A percentile compares a stretch with the other conserved stretches of the same genome.
Conservation (phyloP, 352 stramenopile genomes). For the Blastocystis sp. region DNA sequence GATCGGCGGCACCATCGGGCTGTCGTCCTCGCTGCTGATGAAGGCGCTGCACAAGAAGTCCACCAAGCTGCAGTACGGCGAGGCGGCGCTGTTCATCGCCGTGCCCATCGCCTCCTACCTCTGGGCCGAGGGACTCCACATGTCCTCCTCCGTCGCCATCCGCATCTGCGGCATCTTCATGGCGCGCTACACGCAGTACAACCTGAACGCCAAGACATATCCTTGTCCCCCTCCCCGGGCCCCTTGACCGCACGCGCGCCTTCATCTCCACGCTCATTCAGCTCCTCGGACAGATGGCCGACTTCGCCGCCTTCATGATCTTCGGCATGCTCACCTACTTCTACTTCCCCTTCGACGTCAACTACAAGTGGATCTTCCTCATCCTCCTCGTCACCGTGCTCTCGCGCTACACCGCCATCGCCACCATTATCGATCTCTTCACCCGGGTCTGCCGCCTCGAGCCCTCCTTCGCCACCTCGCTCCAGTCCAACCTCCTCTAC, state of each 20-base stretch:
- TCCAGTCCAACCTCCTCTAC: not conserved
- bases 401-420: slow-evolving; percentile 25
- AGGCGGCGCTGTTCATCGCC: slow-evolving; percentile 23
- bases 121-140: slow-evolving; percentile 20
- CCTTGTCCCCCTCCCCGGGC: not conserved
- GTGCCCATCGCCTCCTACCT: slow-evolving; percentile 47
- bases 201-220: slow-evolving; percentile 36
- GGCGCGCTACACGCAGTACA: slow-evolving; percentile 59
- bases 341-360: slow-evolving; percentile 12
- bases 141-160: slow-evolving; percentile 38
- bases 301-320: slow-evolving; percentile 31
- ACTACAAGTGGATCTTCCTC: slow-evolving; percentile 14
- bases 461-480: not conserved
- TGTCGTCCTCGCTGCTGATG: slow-evolving; percentile 21
- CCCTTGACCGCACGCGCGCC: slow-evolving; percentile 18
- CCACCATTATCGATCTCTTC: slow-evolving; percentile 8
- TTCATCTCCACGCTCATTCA: slow-evolving; percentile 5
- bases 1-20: not conserved
- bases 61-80: not conserved
- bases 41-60: not conserved
- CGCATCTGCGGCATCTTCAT: slow-evolving; percentile 64
- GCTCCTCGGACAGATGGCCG: not conserved
- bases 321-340: slow-evolving; percentile 32
- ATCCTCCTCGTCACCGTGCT: not conserved
- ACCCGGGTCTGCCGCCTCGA: not conserved